Percentiles rank a stretch among this genome's conserved stretches.
Evolutionary conservation across 176 grass and related monocot genomes (phyloP).

Genomic region (Calamus simplicifolius): DNA sequence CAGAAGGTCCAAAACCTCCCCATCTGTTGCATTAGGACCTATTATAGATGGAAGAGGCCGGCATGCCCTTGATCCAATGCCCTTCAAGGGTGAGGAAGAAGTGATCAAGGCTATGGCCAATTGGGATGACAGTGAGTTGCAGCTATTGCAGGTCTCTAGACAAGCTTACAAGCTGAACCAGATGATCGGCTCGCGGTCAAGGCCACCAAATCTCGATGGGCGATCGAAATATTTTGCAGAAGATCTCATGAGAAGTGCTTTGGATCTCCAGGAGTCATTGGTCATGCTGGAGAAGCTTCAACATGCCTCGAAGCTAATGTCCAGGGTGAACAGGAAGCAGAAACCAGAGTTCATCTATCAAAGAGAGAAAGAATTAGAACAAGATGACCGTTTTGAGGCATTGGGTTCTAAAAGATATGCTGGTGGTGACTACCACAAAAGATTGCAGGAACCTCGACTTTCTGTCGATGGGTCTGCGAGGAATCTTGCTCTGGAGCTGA

Average conservation of each 20-base stretch:
- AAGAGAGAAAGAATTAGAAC: conserved; percentile 15
- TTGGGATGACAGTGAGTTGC: conserved; percentile 29
- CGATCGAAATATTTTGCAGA: conserved; percentile 53
- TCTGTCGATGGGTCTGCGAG: conserved; percentile 15
- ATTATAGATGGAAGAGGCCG: conserved; percentile 21
- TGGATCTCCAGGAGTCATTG: conserved; percentile 78
- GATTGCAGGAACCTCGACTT: neutral
- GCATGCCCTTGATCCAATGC: conserved; percentile 17
- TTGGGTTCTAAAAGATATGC: conserved; percentile 17
- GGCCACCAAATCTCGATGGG: neutral
- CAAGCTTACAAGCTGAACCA: conserved; percentile 9
- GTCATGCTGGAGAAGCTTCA: conserved; percentile 70
- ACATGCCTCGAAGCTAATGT: conserved; percentile 22
- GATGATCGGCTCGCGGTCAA: conserved; percentile 16
- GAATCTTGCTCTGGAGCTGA: conserved; percentile 36
- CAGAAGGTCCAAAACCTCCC: neutral
- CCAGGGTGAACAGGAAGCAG: conserved; percentile 30
- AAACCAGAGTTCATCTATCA: conserved; percentile 13
- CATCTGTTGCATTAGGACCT: conserved; percentile 36
- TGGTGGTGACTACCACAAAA: conserved; percentile 4
- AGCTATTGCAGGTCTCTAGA: conserved; percentile 22
- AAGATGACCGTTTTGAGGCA: conserved; percentile 16
- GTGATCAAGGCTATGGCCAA: conserved; percentile 33
- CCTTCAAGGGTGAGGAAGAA: conserved; percentile 22
- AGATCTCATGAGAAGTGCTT: conserved; percentile 57